phyloP scores from a whole-genome alignment of 2,329 filamentous ascomycete species.

The Stagonosporopsis chrysanthemi region DNA sequence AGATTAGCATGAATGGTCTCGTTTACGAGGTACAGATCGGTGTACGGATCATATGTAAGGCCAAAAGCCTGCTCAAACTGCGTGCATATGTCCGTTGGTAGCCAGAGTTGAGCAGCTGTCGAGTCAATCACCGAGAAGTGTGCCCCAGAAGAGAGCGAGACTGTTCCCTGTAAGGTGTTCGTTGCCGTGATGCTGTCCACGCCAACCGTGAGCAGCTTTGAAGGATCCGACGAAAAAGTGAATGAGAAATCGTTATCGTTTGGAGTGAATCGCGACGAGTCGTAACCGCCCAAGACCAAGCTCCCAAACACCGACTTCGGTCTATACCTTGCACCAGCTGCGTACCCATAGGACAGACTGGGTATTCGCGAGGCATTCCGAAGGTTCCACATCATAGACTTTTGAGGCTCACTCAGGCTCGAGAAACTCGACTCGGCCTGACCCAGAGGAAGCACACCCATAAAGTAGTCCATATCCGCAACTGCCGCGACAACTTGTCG shows the following conservation, averaged over 20 bases:
- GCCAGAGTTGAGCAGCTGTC: constrained; percentile 52
- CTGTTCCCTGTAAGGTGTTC: constrained; percentile 45
- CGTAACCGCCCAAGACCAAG: constrained; percentile 53
- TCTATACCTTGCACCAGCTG: constrained; percentile 47
- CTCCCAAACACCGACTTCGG: constrained; percentile 45
- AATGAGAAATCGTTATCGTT: constrained; percentile 42
- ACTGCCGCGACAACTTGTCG: constrained; percentile 42
- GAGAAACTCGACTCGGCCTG: constrained; percentile 41
- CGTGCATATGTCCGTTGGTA: constrained; percentile 50
- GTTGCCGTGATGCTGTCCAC: constrained; percentile 44
- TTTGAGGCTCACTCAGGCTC: constrained; percentile 34
- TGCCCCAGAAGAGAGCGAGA: constrained; percentile 38
- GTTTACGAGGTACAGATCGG: constrained; percentile 51
- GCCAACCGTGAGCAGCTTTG: constrained; percentile 42
- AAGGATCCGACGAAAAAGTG: constrained; percentile 42
- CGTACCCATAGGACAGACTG: constrained; percentile 47
- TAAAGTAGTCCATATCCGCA: constrained; percentile 39
- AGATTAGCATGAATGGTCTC: constrained; percentile 47
- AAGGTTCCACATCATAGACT: constrained; percentile 40
- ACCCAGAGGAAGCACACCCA: constrained; percentile 43
- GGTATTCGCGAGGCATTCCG: constrained; percentile 42
- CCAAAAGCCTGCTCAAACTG: constrained; percentile 51
- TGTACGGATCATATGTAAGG: constrained; percentile 47
- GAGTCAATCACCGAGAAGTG: constrained; percentile 52
- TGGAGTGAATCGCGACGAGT: constrained; percentile 47